phyloP scores from a whole-genome alignment of 2,329 filamentous ascomycete genomes.

The Penicillium paneum region DNA sequence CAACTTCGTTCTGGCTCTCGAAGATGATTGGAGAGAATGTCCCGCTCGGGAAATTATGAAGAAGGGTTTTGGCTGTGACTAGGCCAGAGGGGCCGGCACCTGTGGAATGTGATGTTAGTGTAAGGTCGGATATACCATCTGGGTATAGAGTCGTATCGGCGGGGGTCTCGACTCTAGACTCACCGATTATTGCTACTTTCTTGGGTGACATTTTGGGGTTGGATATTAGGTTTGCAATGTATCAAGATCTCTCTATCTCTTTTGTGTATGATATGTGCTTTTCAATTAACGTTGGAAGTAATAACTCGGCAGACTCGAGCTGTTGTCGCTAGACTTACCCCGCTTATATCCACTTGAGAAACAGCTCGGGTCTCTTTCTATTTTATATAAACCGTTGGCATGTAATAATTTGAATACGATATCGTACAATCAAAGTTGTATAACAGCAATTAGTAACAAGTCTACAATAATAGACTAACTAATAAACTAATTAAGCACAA shows the following conservation, averaged over 20 bases:
- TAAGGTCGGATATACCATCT: not conserved
- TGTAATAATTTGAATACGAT: no score
- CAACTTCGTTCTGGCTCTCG: conserved; percentile 63
- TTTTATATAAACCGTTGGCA: not conserved
- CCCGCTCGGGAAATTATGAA: conserved; percentile 54
- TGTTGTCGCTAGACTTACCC: conserved; percentile 8
- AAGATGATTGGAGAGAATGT: conserved; percentile 68
- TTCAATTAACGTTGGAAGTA: not conserved
- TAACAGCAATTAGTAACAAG: not conserved
- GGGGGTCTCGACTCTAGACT: not conserved
- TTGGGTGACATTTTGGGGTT: conserved; percentile 31
- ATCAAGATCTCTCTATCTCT: not conserved
- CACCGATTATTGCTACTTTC: conserved; percentile 54
- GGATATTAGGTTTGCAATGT: not conserved
- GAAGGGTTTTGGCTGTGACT: conserved; percentile 68
- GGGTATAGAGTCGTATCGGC: not conserved
- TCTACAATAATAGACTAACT: not conserved
- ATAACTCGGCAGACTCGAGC: not conserved
- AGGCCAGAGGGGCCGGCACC: conserved; percentile 68
- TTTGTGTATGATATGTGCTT: not conserved
- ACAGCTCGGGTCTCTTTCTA: not conserved
- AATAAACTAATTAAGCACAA: not conserved
- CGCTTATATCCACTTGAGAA: conserved; percentile 1
- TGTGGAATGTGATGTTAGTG: conserved; percentile 30
- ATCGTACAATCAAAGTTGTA: not conserved